Evolutionary conservation across 176 grass and related monocot species (phyloP), one percentile per base, ranked within the genome.

Genomic region (Musa acuminata): DNA sequence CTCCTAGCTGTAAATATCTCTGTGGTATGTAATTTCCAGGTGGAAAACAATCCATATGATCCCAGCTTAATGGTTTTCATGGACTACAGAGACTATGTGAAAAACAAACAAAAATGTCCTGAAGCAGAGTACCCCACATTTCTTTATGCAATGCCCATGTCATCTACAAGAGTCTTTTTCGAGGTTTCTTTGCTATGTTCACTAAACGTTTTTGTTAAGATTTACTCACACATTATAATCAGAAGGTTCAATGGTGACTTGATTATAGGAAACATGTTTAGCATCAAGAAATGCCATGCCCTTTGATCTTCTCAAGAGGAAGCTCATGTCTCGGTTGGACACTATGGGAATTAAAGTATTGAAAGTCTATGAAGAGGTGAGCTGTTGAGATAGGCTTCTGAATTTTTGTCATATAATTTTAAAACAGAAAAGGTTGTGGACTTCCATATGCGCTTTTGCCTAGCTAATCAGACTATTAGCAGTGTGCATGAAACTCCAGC

Each of bases 11-110:
- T 65, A 26, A 27, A 65, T 23, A 73, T 84, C 54, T 83, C 62
- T 77, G 82, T 76, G 53, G 49, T 89, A 80, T 85, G 43, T 49
- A 79, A 78, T 69, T 91, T 94, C 87, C 84, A 99, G 91, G 95
- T 99, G 77, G 95, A 99, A 87, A 91, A 91, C 67, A 84, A 87
- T 78, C 95, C 91, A 26, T 99, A 99, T 79, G 88, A 99, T 83
- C 91, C 95, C 59, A 85, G 74, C 76, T 94, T 99, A 81, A 99
- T 99, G 95, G 90, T 99, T 91, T 94, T 99, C 82, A 99, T 99
- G 95, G 95, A 99, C 83, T 99, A 99, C 79, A 89, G 95, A 91
- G 86, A 93, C 78, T 88, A 84, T 62, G 86, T 88, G 75, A 86
- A 88, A 82, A 84, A 87, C 12, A 82, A 77, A 71, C 82, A 83